phyloP scores from a whole-genome alignment of 306 rosid genomes.

The Cicer judaicum region DNA sequence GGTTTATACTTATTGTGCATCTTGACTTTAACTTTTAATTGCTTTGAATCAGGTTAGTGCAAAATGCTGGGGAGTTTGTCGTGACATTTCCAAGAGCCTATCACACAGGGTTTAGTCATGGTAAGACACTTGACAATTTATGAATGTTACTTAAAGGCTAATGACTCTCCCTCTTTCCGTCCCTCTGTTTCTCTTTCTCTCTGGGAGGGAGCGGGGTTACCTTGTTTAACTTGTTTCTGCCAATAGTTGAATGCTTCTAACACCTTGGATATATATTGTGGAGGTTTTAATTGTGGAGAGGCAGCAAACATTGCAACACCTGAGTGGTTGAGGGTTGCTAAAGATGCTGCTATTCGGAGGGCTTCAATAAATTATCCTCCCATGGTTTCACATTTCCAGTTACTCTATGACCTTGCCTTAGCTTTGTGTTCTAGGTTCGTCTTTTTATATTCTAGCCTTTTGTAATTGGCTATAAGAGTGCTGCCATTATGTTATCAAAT shows the following conservation, averaged over 20 bases:
- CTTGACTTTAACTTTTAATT: slow-evolving; percentile 48
- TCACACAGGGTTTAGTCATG: slow-evolving; percentile 99
- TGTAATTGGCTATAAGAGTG: slow-evolving; percentile 34
- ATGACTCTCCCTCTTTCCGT: not conserved
- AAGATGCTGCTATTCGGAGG: slow-evolving; percentile 97
- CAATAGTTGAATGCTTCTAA: slow-evolving; percentile 45
- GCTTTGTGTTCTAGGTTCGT: slow-evolving; percentile 91
- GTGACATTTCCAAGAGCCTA: slow-evolving; percentile 99
- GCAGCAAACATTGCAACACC: slow-evolving; percentile 99
- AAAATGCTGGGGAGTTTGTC: slow-evolving; percentile 98
- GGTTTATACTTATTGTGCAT: slow-evolving; percentile 34
- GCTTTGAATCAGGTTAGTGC: slow-evolving; percentile 79
- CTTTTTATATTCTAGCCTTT: slow-evolving; percentile 33
- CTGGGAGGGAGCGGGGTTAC: not conserved
- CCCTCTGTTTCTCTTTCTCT: not conserved
- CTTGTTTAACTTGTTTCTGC: slow-evolving; percentile 14
- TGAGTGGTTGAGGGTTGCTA: slow-evolving; percentile 96
- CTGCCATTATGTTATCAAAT: slow-evolving; percentile 23
- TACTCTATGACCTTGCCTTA: slow-evolving; percentile 97
- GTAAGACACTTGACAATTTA: slow-evolving; percentile 57
- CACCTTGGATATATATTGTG: slow-evolving; percentile 41
- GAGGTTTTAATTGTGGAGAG: slow-evolving; percentile 97
- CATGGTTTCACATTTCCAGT: slow-evolving; percentile 97
- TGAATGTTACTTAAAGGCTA: slow-evolving; percentile 20
- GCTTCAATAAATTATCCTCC: slow-evolving; percentile 97